Percentiles rank a stretch among this genome's conserved stretches.
phyloP scores from a whole-genome alignment of 2,329 filamentous ascomycete species.

The Neophaeococcomyces aloes region DNA sequence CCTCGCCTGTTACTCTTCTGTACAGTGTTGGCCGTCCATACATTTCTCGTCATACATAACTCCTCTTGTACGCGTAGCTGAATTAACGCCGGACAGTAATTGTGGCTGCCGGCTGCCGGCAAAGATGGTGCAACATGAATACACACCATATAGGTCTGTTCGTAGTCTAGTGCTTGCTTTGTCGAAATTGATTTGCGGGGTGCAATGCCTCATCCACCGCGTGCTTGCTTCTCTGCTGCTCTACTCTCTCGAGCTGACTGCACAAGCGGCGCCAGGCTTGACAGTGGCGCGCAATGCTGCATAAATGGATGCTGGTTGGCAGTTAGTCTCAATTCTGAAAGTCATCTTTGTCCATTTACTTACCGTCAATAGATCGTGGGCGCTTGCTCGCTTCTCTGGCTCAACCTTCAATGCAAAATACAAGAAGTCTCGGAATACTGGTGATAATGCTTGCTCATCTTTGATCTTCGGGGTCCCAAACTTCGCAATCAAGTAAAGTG shows the following conservation, averaged over 20 bases:
- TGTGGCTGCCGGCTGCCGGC: too few species aligned
- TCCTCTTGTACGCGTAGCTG: background rate
- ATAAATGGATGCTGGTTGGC: conserved; percentile 63
- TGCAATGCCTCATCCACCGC: conserved; percentile 33
- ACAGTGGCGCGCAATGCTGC: conserved; percentile 61
- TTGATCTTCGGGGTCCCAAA: conserved; percentile 94
- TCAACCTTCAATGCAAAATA: conserved; percentile 92
- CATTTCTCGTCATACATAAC: conserved; percentile 8
- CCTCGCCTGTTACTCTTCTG: too few species aligned
- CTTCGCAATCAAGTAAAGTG: conserved; percentile 90
- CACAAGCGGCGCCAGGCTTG: conserved; percentile 75
- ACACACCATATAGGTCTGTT: background rate
- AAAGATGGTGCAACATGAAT: conserved; percentile 1
- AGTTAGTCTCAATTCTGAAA: conserved; percentile 17
- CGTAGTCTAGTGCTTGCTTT: background rate
- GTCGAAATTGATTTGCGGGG: background rate
- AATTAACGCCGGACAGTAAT: too few species aligned
- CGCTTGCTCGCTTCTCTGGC: conserved; percentile 90
- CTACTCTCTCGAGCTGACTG: conserved; percentile 74
- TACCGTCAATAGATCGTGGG: conserved; percentile 86
- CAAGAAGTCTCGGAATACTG: conserved; percentile 82
- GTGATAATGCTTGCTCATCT: conserved; percentile 71
- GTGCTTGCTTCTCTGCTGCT: conserved; percentile 71
- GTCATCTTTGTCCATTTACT: conserved; percentile 29
- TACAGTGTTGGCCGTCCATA: background rate